Evolutionary conservation across 1,284 basidiomycete genomes (phyloP).

Genomic region (Rhodotorula sp.): DNA sequence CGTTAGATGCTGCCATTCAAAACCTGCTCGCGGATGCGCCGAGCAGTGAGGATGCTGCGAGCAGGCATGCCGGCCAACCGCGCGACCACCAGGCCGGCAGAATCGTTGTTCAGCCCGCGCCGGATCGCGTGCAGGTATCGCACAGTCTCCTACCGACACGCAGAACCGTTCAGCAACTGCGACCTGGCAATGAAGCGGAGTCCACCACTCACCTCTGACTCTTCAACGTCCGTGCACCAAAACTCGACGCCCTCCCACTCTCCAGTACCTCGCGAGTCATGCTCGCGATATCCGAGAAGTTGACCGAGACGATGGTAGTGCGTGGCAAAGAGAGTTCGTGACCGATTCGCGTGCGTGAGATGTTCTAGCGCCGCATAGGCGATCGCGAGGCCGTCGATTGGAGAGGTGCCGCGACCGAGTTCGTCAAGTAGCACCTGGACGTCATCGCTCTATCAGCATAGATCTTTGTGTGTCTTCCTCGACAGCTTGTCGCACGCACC

Average conservation of each 20-base stretch:
- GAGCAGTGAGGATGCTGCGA: conserved; percentile 21
- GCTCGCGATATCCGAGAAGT: conserved; percentile 59
- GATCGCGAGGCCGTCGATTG: conserved; percentile 86
- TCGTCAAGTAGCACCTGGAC: conserved; percentile 92
- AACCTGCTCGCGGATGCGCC: conserved; percentile 14
- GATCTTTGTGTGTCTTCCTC: not conserved
- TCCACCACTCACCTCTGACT: conserved; percentile 57
- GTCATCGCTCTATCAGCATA: not conserved
- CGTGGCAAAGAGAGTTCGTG: conserved; percentile 87
- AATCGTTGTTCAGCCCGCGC: conserved; percentile 83
- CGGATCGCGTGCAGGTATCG: conserved; percentile 77
- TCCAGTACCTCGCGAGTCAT: conserved; percentile 28
- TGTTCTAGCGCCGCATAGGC: conserved; percentile 87
- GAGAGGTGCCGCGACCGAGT: conserved; percentile 90
- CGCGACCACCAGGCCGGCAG: conserved; percentile 90
- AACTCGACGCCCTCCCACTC: conserved; percentile 62
- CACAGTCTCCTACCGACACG: conserved; percentile 58
- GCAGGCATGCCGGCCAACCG: conserved; percentile 78
- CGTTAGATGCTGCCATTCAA: not conserved
- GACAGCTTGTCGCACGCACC: conserved; percentile 53
- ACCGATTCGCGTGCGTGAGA: conserved; percentile 68
- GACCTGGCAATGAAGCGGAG: not conserved
- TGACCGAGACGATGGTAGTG: conserved; percentile 93
- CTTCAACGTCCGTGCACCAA: conserved; percentile 82
- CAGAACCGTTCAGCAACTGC: not conserved